Base-by-base conservation (phyloP, 306 rosid species). In the Rubus parviflorus region DNA sequence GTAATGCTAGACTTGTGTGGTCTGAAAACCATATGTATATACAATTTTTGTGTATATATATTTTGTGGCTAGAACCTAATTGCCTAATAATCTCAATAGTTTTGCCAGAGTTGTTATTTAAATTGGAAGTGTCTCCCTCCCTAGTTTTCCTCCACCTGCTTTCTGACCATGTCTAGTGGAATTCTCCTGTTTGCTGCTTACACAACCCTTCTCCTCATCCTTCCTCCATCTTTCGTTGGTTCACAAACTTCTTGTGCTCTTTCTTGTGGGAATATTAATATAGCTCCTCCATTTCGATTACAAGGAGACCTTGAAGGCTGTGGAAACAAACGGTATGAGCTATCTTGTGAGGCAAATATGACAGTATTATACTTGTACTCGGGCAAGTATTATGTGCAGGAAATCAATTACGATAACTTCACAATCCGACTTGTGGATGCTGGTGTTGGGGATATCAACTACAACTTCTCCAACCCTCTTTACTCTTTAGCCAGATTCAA, bases 391-490 rank as follows among this genome's bases (percentile, higher is more conserved):
- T 8, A 47, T 6, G 74, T 79, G 1, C 11, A 40, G 16, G 4
- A 72, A 3, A 79, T 79, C 65, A 64, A 73, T 35, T 79, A 79
- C 68, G 43, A 43, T 37, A 70, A 81, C 65, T 42, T 23, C 45
- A 81, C 84, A 4, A 87, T 87, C 60, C 76, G 81, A 17, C 6
- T 87, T 12, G 77, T 77, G 40, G 90, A 84, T 47, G 13, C 77
- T 8, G 60, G 46, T 22, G n/a, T 72, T 47, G 35, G 9, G 15
- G n/a, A n/a, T 5, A n/a, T 13, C n/a, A 51, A 51, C 56, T 3
- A 81, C 17, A 70, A 68, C 46, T 56, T 68, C 54, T 54, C 19
- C 42, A 7, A 51, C 8, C 80, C 83, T 9, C 11, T 3, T 51
- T 42, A 78, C 57, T 72, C 79, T 60, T 54, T 86, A 8, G 5